These are phyloP conservation scores for Lablab purpureus DNA, from an alignment of 306 rosid species.

Conservation along the genomic window DNA sequence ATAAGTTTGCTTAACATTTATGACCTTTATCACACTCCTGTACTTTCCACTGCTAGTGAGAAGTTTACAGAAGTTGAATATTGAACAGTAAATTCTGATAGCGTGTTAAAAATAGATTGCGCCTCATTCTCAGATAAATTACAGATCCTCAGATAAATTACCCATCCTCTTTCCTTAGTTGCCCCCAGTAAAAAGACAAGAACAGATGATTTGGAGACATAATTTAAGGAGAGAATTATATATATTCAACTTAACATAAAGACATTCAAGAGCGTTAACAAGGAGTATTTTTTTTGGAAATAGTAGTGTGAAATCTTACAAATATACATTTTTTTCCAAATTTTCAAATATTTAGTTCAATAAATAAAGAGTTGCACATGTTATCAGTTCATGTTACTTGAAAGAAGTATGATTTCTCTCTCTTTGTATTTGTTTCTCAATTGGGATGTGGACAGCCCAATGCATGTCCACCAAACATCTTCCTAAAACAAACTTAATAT, in stretches of 20 bases:
- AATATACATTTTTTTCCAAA: neutral
- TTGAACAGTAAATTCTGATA: neutral
- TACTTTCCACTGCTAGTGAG: neutral
- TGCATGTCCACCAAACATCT: constrained; percentile 3
- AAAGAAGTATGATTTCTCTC: too few species aligned
- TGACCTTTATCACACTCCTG: neutral
- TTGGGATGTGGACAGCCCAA: neutral
- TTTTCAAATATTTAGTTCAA: neutral
- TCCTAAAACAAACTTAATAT: neutral
- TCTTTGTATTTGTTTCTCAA: too few species aligned
- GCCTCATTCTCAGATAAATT: neutral
- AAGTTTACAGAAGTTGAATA: neutral
- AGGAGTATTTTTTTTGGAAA: too few species aligned
- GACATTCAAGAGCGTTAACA: too few species aligned
- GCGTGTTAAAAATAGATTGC: neutral
- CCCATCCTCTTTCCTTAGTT: neutral
- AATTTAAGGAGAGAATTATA: neutral
- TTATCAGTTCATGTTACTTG: too few species aligned
- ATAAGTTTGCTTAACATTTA: too few species aligned
- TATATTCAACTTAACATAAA: neutral
- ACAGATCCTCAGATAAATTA: neutral
- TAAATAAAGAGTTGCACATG: neutral
- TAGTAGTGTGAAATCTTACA: neutral
- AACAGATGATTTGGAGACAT: neutral
- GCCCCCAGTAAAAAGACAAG: neutral